Evolutionary conservation across 768 basidiomycete genomes (phyloP), one percentile per base, ranked within the genome.

Genomic region (Clathrus columnatus): DNA sequence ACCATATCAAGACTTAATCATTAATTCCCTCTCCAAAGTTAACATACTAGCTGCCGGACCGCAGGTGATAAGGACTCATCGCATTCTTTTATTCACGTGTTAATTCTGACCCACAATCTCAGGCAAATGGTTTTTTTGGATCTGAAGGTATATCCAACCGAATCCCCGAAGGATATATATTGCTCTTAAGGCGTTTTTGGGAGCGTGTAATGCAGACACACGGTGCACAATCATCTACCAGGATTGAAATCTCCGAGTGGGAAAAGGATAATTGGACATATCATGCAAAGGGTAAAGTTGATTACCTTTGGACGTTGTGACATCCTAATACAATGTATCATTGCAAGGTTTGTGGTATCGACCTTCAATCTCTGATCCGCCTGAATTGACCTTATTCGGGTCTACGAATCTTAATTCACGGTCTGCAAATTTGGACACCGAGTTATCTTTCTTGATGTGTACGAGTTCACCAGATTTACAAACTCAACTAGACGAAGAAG

Each of bases 261-360:
- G 79, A 83, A 64, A 79, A 79, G 60, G 72, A 76, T 21, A 91
- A 86, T 3, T 99, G 96, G 96, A 98, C 96, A 1, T 99, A 99
- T 70, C 96, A 99, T 64, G 90, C 96, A 23, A 99, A 99, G 78
- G 96, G 94, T 95, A n/a, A n/a, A n/a, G n/a, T n/a, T n/a, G 36
- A 68, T 60, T 32, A 52, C 28, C 7, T 20, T 23, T 23, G 7
- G 7, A 1, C 50, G 41, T 49, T 42, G 10, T 18, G 23, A n/a
- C n/a, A n/a, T n/a, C 44, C 29, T 26, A 42, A 23, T 46, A 4
- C 16, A 47, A 23, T 56, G 27, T 48, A 8, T 27, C 18, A 28
- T 56, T 51, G 23, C 52, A 57, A 93, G 91, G 92, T 29, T 81
- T 93, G 30, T 96, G 92, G 92, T 66, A 92, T 10, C 87, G 89